Base-by-base conservation (phyloP, 2,329 filamentous ascomycete species). In the Pseudogymnoascus sp. region DNA sequence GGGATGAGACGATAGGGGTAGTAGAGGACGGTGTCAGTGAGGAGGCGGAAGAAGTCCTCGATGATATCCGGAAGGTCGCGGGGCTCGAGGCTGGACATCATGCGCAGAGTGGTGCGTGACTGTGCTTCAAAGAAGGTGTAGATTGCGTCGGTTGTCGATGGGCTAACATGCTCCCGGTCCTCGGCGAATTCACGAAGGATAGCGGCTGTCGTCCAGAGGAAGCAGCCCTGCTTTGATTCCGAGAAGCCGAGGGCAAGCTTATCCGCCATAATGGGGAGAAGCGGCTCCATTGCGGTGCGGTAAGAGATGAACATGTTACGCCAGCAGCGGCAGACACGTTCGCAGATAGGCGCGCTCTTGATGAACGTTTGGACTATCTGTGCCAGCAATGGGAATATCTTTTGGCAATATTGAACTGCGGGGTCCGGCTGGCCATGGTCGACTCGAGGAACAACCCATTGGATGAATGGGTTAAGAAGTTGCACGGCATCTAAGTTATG, bases 291-390 rank as follows among this genome's bases (percentile, higher is more conserved):
- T 60, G 89, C 89, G 1, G 89, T 95, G 68, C 95, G 86, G 76
- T 97, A 97, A 0, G 93, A 96, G 64, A 97, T 91, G 40, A 99
- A 86, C 90, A 97, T 97, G 74, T 93, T 90, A 67, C 96, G 86
- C 92, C 93, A 99, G 80, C 91, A 97, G 66, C 93, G 86, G 76
- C 93, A 97, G 26, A 99, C 86, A 44, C 93, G 84, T 79, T 99
- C 95, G 68, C 96, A 89, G 64, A 99, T 96, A 3, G 95, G 93
- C 13, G 88, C 83, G 69, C 93, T 97, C 69, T 83, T 80, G 66
- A 93, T 84, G 74, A 97, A 99, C 72, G 88, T 93, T 71, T 96
- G 89, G 63, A 96, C 83, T 65, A 99, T 90, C 7, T 89, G 91
- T 7, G 90, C 87, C 64, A 97, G 81, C 40, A 97, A 86, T 0